Percentiles rank a stretch among this genome's conserved stretches.
Conservation (phyloP, 2,329 filamentous ascomycete genomes). For the Hymenoscyphus fructigenus region DNA sequence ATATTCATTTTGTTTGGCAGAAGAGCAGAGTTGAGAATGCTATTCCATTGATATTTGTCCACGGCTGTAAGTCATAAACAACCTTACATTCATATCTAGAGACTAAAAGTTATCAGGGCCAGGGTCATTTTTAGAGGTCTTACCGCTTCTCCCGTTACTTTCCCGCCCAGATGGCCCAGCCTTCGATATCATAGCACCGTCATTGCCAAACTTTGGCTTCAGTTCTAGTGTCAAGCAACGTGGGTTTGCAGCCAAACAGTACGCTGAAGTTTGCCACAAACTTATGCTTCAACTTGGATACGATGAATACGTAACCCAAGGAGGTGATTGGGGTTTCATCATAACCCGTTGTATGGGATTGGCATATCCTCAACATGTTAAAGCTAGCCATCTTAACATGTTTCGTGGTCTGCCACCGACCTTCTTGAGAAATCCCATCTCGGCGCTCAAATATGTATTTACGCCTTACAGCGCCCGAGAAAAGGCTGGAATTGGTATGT, state of each 20-base stretch:
- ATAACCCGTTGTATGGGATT: constrained; percentile 62
- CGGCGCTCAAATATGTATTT: constrained; percentile 56
- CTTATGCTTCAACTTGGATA: constrained; percentile 70
- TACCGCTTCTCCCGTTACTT: constrained; percentile 57
- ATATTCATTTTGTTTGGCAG: constrained; percentile 65
- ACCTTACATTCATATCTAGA: not conserved
- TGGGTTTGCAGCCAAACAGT: constrained; percentile 59
- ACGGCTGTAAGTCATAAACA: constrained; percentile 32
- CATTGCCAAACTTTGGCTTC: constrained; percentile 55
- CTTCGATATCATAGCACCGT: constrained; percentile 59
- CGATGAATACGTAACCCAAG: constrained; percentile 59
- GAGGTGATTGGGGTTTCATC: constrained; percentile 71
- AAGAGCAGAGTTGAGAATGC: constrained; percentile 48
- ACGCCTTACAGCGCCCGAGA: constrained; percentile 54
- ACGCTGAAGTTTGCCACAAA: constrained; percentile 64
- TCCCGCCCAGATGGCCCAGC: constrained; percentile 40
- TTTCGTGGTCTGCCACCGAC: constrained; percentile 48
- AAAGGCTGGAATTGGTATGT: constrained; percentile 35
- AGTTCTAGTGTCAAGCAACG: constrained; percentile 43
- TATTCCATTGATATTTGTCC: constrained; percentile 59
- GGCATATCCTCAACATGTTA: constrained; percentile 55
- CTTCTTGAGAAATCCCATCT: constrained; percentile 52
- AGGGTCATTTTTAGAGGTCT: constrained; percentile 66
- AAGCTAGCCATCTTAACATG: constrained; percentile 64
- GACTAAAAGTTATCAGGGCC: constrained; percentile 47